Evolutionary conservation across 2,329 filamentous ascomycete genomes (phyloP).

Genomic region (Didymella exigua): DNA sequence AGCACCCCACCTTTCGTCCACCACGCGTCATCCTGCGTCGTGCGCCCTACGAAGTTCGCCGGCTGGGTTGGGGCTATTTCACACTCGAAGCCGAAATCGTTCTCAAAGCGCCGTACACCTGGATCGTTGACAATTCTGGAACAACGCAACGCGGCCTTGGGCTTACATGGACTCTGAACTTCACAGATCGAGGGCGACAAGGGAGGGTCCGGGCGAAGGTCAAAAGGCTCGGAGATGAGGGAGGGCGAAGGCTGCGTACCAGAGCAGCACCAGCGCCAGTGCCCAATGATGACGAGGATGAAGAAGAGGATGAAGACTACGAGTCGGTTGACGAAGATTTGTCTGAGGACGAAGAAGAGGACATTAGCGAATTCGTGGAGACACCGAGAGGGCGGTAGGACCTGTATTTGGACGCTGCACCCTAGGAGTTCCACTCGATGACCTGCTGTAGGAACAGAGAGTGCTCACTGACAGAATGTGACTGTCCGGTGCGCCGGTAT

Average conservation of each 20-base stretch:
- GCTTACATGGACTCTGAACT: slow-evolving; percentile 52
- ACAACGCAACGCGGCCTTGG: slow-evolving; percentile 43
- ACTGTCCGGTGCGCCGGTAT: not conserved
- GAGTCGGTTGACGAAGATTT: slow-evolving; percentile 9
- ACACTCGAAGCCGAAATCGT: slow-evolving; percentile 48
- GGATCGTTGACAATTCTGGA: slow-evolving; percentile 50
- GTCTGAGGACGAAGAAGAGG: slow-evolving; percentile 22
- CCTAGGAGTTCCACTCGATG: not conserved
- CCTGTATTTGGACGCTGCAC: not conserved
- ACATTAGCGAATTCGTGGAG: slow-evolving; percentile 24
- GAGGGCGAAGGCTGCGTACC: slow-evolving; percentile 27
- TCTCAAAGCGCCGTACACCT: slow-evolving; percentile 52
- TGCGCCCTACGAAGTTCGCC: slow-evolving; percentile 50
- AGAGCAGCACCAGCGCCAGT: not conserved
- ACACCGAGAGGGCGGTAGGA: slow-evolving; percentile 15
- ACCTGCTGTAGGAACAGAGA: not conserved
- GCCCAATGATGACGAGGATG: slow-evolving; percentile 18
- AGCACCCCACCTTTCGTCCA: slow-evolving; percentile 53
- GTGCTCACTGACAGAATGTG: not conserved
- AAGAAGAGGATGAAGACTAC: slow-evolving; percentile 31
- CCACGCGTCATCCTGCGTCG: slow-evolving; percentile 41
- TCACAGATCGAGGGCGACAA: slow-evolving; percentile 50
- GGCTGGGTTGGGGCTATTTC: slow-evolving; percentile 53
- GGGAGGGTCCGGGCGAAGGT: slow-evolving; percentile 50
- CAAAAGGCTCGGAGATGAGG: slow-evolving; percentile 35